These are phyloP conservation scores for barley (Hordeum vulgare) DNA, from an alignment of 176 grass and related monocot species.

Conservation along the genomic window DNA sequence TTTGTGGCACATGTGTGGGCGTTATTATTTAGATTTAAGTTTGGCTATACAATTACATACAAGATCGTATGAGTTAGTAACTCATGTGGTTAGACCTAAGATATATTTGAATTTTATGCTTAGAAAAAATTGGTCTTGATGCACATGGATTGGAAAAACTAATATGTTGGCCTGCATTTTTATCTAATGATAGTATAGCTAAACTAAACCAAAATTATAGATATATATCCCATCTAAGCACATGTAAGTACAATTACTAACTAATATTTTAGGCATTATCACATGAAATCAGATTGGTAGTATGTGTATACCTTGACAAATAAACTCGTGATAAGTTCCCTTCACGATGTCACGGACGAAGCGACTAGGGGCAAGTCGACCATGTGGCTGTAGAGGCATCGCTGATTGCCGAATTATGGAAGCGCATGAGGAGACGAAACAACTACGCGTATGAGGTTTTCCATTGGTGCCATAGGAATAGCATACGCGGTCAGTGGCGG, in stretches of 20 bases:
- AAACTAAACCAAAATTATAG: not conserved
- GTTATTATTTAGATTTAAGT: no score
- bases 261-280: not conserved
- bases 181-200: not conserved
- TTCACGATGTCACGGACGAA: not conserved
- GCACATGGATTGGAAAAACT: not conserved
- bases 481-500: no score
- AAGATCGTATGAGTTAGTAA: not conserved
- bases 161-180: not conserved
- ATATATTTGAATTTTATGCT: not conserved
- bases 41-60: not conserved
- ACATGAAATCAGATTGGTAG: not conserved
- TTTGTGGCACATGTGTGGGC: no score
- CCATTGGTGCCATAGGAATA: no score
- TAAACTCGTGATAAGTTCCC: not conserved
- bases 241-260: not conserved
- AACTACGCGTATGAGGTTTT: not conserved
- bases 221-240: not conserved
- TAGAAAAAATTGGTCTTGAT: not conserved
- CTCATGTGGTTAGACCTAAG: not conserved
- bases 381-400: not conserved
- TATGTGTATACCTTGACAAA: not conserved
- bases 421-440: not conserved
- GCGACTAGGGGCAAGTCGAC: not conserved
- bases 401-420: not conserved